Percentiles rank a stretch among this genome's conserved stretches.
phyloP scores from a whole-genome alignment of 2,329 filamentous ascomycete species.

The Didymella keratinophila region DNA sequence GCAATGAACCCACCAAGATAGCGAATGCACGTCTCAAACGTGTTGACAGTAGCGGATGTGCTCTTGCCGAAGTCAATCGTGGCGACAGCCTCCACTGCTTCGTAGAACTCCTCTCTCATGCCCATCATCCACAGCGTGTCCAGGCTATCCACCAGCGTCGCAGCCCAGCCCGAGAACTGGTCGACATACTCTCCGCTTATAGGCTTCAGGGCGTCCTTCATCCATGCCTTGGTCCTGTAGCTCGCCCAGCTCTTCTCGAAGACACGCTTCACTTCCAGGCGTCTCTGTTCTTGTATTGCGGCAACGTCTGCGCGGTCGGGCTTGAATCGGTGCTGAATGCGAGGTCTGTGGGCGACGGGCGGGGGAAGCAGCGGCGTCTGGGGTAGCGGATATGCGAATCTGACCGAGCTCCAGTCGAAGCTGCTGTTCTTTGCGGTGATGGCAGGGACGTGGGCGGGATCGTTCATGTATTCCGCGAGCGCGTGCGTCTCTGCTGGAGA shows the following conservation, averaged over 20 bases:
- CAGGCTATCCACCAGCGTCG: constrained; percentile 68
- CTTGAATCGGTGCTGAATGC: constrained; percentile 44
- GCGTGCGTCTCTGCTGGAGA: constrained; percentile 29
- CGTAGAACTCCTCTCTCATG: constrained; percentile 78
- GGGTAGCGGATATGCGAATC: constrained; percentile 39
- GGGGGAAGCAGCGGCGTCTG: constrained; percentile 39
- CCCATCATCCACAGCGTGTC: constrained; percentile 91
- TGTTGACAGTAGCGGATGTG: constrained; percentile 73
- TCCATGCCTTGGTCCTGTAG: constrained; percentile 70
- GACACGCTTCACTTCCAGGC: constrained; percentile 41
- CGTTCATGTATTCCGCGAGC: constrained; percentile 47
- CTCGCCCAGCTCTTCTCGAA: constrained; percentile 59
- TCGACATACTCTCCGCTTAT: constrained; percentile 62
- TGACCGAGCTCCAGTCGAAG: constrained; percentile 45
- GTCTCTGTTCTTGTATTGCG: constrained; percentile 36
- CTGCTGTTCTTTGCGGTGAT: constrained; percentile 38
- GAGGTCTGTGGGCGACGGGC: constrained; percentile 40
- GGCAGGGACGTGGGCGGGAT: constrained; percentile 29
- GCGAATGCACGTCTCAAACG: constrained; percentile 91
- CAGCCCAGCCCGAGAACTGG: constrained; percentile 72
- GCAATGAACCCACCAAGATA: constrained; percentile 86
- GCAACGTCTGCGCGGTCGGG: constrained; percentile 28
- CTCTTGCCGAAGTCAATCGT: constrained; percentile 85
- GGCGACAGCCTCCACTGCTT: constrained; percentile 73
- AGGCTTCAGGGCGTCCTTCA: constrained; percentile 69